phyloP scores from a whole-genome alignment of 2,329 filamentous ascomycete species.

The Mycosphaerella arachidis region DNA sequence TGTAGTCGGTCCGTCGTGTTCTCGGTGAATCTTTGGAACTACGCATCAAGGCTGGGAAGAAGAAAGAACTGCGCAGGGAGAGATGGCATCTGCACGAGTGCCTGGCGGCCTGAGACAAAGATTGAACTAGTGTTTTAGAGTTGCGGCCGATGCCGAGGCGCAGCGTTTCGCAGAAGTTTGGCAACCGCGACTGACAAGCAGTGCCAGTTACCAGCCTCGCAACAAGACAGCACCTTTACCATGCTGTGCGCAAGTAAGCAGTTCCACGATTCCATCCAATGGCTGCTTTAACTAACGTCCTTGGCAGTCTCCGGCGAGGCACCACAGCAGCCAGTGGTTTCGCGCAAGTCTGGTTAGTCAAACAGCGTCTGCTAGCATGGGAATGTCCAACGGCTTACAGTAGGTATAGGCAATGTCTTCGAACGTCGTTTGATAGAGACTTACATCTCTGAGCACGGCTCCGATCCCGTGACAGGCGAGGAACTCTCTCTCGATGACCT shows the following conservation, averaged over 20 bases:
- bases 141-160: neutral
- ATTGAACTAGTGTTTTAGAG: neutral
- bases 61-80: neutral
- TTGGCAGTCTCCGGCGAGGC: constrained; percentile 85
- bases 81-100: neutral
- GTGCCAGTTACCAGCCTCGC: neutral
- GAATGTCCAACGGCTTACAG: constrained; percentile 24
- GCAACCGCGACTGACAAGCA: neutral
- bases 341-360: constrained; percentile 78
- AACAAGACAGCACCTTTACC: neutral
- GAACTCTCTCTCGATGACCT: constrained; percentile 80
- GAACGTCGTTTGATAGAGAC: constrained; percentile 94
- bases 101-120: neutral
- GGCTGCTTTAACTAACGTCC: constrained; percentile 12
- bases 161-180: neutral
- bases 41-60: neutral
- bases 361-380: constrained; percentile 27
- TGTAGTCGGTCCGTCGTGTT: neutral
- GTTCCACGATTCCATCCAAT: neutral
- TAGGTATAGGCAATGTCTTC: constrained; percentile 70
- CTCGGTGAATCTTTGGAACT: neutral
- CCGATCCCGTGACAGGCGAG: constrained; percentile 85
- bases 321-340: constrained; percentile 90
- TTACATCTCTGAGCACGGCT: constrained; percentile 88
- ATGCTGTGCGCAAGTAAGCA: constrained; percentile 40